phyloP scores from a whole-genome alignment of 2,329 filamentous ascomycete species.

The Tolypocladium ovalisporum region DNA sequence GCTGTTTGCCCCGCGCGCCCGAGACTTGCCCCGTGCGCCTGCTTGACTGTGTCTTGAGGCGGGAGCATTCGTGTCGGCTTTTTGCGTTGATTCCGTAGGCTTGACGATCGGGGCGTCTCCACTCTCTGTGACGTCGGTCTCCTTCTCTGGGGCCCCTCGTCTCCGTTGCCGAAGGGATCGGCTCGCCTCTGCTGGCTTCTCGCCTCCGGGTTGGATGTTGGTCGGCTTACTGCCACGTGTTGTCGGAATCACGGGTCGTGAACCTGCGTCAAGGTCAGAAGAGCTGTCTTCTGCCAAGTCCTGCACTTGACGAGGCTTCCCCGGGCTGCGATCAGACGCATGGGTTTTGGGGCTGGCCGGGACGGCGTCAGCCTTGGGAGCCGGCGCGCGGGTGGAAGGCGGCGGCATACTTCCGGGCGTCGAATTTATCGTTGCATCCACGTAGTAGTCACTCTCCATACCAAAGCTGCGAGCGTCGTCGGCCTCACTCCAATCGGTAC shows the following conservation, averaged over 20 bases:
- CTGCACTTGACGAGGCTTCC: not conserved
- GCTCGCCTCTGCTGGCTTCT: not conserved
- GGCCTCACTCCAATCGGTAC: slow-evolving; percentile 11
- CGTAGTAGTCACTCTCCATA: slow-evolving; percentile 24
- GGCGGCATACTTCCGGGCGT: slow-evolving; percentile 9
- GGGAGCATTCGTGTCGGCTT: not conserved
- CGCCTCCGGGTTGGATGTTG: not conserved
- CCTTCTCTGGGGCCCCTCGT: not conserved
- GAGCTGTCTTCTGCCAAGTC: not conserved
- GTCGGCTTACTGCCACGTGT: not conserved
- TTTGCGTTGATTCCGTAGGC: not conserved
- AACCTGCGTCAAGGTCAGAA: not conserved
- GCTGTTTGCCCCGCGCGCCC: not conserved
- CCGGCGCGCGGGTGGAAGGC: not conserved
- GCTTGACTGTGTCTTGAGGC: not conserved
- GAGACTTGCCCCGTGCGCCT: not conserved
- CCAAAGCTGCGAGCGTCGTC: slow-evolving; percentile 24
- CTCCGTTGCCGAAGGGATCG: not conserved
- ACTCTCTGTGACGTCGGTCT: not conserved
- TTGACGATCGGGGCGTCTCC: not conserved
- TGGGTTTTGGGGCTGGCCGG: not conserved
- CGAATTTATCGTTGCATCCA: slow-evolving; percentile 24
- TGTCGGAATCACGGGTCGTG: not conserved
- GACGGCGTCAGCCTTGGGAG: not conserved
- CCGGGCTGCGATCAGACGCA: not conserved